These are phyloP conservation scores for Carnegiea gigantea DNA, from an alignment of 179 eudicot genomes.

Conservation along the genomic window DNA sequence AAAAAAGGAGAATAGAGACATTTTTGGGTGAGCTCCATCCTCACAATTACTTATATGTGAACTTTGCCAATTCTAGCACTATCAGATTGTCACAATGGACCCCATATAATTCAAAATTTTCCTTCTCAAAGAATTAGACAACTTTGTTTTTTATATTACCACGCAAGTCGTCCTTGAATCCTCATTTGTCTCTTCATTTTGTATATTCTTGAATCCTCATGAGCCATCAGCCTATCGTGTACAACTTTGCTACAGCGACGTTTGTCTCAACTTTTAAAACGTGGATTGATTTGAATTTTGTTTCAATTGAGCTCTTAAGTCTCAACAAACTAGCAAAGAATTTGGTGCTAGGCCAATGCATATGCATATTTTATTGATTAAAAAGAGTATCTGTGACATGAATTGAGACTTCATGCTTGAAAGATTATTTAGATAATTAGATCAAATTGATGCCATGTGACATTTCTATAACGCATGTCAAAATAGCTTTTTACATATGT, in stretches of 20 bases:
- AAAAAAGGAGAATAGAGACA: not conserved
- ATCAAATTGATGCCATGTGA: no score
- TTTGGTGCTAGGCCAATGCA: no score
- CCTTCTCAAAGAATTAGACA: not conserved
- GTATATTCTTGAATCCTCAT: not conserved
- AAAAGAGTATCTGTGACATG: no score
- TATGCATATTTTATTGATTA: no score
- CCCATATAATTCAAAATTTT: not conserved
- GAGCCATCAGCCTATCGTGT: not conserved
- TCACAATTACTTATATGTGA: not conserved
- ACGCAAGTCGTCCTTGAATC: not conserved
- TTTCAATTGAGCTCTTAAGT: no score
- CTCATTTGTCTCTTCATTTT: not conserved
- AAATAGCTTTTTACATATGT: no score
- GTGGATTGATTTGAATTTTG: not conserved
- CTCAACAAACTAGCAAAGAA: no score
- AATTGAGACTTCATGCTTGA: no score
- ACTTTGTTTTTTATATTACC: not conserved
- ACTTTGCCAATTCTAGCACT: not conserved
- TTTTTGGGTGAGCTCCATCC: no score
- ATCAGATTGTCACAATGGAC: not conserved
- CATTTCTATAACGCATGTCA: not conserved
- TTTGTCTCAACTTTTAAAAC: not conserved
- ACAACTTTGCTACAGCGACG: conserved; percentile 12
- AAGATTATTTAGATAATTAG: no score